Conservation (phyloP, 129 eudicot genomes). For the Logfia minima region DNA sequence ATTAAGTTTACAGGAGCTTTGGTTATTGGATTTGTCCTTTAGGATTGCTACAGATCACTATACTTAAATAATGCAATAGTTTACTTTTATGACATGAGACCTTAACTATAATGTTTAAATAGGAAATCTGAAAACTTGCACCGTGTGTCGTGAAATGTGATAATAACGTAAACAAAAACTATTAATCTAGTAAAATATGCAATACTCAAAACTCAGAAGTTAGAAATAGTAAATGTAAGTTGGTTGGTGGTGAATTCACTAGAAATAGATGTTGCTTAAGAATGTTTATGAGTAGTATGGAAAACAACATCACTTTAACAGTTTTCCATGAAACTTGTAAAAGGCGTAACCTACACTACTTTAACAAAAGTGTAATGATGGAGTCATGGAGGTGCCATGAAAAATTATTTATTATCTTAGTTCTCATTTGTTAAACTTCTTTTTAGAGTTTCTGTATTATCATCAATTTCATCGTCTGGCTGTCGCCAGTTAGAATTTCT, state of each 20-base stretch:
- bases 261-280: not conserved
- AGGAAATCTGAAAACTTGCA: not conserved
- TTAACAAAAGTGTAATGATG: constrained; percentile 16
- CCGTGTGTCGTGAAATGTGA: not conserved
- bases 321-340: not conserved
- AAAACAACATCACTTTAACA: not conserved
- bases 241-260: not conserved
- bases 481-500: not conserved
- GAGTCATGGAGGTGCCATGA: not conserved
- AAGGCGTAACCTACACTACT: not conserved
- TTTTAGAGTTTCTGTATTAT: no score
- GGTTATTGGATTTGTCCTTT: not conserved
- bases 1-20: constrained; percentile 15
- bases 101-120: not conserved
- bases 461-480: not conserved
- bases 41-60: not conserved
- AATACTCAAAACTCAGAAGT: not conserved
- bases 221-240: not conserved
- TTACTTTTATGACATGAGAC: not conserved
- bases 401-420: not conserved
- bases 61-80: constrained; percentile 5
- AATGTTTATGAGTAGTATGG: not conserved
- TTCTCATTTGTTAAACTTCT: not conserved
- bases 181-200: not conserved
- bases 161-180: not conserved